Evolutionary conservation across 306 rosid species (phyloP), one percentile per base, ranked within the genome.

Genomic region (Cicer judaicum): DNA sequence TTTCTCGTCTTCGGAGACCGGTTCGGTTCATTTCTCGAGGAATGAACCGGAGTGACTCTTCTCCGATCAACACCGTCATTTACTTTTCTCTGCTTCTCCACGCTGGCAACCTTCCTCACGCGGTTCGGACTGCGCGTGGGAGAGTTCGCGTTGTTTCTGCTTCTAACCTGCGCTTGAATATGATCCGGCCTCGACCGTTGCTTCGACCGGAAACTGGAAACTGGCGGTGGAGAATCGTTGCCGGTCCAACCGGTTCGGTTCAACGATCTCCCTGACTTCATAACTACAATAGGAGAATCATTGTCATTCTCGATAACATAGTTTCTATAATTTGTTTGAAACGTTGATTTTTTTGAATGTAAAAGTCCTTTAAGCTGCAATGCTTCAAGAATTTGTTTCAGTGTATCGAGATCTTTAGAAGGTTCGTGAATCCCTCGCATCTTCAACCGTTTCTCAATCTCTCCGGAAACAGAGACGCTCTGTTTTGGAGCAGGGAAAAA

Each of bases 331-430:
- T 54, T 88, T 10, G 66, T 72, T 43, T 63, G 78, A 5, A 15
- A 21, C 5, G 50, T 48, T 6, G 83, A 21, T 21, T 85, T 91
- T 77, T 67, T 84, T 7, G 96, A 85, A 83, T 86, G 99, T 8
- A 94, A 83, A 8, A 92, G 96, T 2, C 97, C 99, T 66, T 92
- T 94, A 15, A 94, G 93, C 83, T 92, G 99, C 74, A 90, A 78
- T 10, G 96, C 96, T 47, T 94, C 97, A 3, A 94, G 83, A 71
- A 90, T 88, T 36, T 92, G 93, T 81, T 89, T 94, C 49, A 86
- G 74, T 6, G 96, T 85, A 21, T 92, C 96, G 53, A 88, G 85
- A 85, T 94, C 97, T 56, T 84, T 84, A 0, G 89, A 82, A 2
- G 95, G 89, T 24, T 90, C 93, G 3, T 90, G 90, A 11, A 92